Evolutionary conservation across 805 yeast genomes (phyloP).

Genomic region (Wickerhamomyces xylosicus): DNA sequence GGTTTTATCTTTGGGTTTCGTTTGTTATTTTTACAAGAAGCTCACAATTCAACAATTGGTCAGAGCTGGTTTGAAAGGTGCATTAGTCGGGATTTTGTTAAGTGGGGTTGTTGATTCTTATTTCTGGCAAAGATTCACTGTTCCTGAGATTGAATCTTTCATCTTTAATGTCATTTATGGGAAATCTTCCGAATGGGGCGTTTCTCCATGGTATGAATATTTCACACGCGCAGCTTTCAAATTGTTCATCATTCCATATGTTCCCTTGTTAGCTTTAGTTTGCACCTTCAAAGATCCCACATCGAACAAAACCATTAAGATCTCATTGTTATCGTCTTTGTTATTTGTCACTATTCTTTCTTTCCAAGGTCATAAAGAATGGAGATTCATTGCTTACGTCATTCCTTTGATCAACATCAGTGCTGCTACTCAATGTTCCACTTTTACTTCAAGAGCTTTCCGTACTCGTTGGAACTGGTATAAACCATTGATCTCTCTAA

Average conservation of each 20-base stretch:
- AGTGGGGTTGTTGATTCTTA: slow-evolving; percentile 54
- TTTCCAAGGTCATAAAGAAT: slow-evolving; percentile 84
- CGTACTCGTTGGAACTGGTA: slow-evolving; percentile 6
- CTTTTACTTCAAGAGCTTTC: slow-evolving; percentile 14
- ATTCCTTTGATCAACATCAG: slow-evolving; percentile 57
- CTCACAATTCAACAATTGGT: slow-evolving; percentile 30
- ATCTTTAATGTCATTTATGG: slow-evolving; percentile 70
- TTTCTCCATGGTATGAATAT: slow-evolving; percentile 64
- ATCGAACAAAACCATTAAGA: slow-evolving; percentile 25
- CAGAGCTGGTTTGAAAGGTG: slow-evolving; percentile 36
- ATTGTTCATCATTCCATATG: slow-evolving; percentile 37
- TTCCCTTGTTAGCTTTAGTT: slow-evolving; percentile 25
- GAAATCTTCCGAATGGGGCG: slow-evolving; percentile 73
- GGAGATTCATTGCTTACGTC: slow-evolving; percentile 78
- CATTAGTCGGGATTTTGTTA: slow-evolving; percentile 35
- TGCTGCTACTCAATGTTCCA: slow-evolving; percentile 52
- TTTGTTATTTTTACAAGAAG: slow-evolving; percentile 35
- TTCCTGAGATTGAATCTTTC: slow-evolving; percentile 73
- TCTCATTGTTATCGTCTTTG: slow-evolving; percentile 40
- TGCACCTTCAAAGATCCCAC: slow-evolving; percentile 28
- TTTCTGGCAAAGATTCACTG: slow-evolving; percentile 55
- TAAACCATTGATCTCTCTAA: slow-evolving; percentile 6
- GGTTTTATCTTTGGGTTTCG: slow-evolving; percentile 36
- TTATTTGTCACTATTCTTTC: slow-evolving; percentile 58
- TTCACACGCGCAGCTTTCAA: slow-evolving; percentile 34